Evolutionary conservation across 306 rosid species (phyloP).

Genomic region (Gastrolobium bilobum): DNA sequence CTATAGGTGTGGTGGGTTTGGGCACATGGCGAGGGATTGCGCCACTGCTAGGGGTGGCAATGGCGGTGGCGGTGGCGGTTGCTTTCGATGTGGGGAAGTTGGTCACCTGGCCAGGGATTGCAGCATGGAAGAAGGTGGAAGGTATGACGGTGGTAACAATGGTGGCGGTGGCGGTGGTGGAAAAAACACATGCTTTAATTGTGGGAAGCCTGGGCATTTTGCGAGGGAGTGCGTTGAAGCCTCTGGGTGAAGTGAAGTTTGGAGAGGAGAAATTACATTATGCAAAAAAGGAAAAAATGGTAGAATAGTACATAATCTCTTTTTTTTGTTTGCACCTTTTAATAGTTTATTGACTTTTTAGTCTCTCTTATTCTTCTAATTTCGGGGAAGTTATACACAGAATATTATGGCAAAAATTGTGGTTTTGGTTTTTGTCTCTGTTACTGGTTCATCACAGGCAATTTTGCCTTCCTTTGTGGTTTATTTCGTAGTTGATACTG

Average conservation of each 20-base stretch:
- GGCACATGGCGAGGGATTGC: constrained; percentile 78
- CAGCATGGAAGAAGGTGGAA: constrained; percentile 51
- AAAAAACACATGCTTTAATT: constrained; percentile 61
- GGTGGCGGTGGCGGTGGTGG: constrained; percentile 45
- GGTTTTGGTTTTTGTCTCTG: constrained; percentile 32
- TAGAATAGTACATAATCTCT: constrained; percentile 70
- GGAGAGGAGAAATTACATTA: constrained; percentile 18
- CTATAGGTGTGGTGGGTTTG: constrained; percentile 66
- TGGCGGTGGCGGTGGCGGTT: constrained; percentile 47
- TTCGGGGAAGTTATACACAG: constrained; percentile 53
- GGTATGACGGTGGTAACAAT: constrained; percentile 40
- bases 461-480: constrained; percentile 46
- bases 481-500: constrained; percentile 4
- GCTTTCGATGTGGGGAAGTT: constrained; percentile 69
- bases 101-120: constrained; percentile 89
- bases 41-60: constrained; percentile 25
- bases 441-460: constrained; percentile 43
- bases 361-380: constrained; percentile 43
- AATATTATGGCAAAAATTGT: constrained; percentile 44
- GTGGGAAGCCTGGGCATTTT: constrained; percentile 83
- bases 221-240: constrained; percentile 77
- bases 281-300: constrained; percentile 52
- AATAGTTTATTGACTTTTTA: constrained; percentile 38
- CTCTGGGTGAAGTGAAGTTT: constrained; percentile 45
- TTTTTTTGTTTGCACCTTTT: constrained; percentile 22